These are phyloP conservation scores for Staphylotrichum tortipilum DNA, from an alignment of 495 filamentous ascomycete genomes.

Conservation along the genomic window DNA sequence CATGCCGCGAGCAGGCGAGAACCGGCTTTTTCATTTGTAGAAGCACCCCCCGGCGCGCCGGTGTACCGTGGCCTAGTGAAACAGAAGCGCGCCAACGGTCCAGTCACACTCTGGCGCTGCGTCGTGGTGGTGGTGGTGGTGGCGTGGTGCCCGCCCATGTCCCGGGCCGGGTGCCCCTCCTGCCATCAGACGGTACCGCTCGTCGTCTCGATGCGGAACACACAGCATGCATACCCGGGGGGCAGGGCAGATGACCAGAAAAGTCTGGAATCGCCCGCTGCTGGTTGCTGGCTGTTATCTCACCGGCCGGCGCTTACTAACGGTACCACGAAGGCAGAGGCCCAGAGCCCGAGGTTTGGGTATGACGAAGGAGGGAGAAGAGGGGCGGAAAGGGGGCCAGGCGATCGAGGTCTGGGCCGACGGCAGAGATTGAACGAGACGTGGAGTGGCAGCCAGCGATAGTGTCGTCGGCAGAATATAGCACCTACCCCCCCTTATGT, in stretches of 20 bases:
- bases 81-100: not conserved
- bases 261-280: not conserved
- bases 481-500: not conserved
- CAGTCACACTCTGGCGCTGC: not conserved
- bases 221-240: too few relatives aligned
- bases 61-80: too few relatives aligned
- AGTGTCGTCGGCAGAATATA: not conserved
- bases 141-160: not conserved
- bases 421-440: not conserved
- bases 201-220: too few relatives aligned
- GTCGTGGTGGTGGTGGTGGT: not conserved
- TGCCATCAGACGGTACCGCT: not conserved
- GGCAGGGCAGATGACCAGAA: not conserved
- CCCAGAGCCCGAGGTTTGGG: not conserved
- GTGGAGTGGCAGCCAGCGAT: not conserved
- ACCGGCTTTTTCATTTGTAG: not conserved
- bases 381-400: too few relatives aligned
- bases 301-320: not conserved
- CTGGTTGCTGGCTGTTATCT: too few relatives aligned
- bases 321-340: not conserved
- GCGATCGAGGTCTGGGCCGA: conserved; percentile 2
- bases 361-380: not conserved
- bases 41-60: too few relatives aligned
- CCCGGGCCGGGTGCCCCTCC: conserved; percentile 4
- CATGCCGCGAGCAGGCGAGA: too few relatives aligned